A percentile compares a stretch with the other conserved stretches of the same genome.
Evolutionary conservation across 805 yeast genomes (phyloP).

Genomic region (Metschnikowia reukaufii): DNA sequence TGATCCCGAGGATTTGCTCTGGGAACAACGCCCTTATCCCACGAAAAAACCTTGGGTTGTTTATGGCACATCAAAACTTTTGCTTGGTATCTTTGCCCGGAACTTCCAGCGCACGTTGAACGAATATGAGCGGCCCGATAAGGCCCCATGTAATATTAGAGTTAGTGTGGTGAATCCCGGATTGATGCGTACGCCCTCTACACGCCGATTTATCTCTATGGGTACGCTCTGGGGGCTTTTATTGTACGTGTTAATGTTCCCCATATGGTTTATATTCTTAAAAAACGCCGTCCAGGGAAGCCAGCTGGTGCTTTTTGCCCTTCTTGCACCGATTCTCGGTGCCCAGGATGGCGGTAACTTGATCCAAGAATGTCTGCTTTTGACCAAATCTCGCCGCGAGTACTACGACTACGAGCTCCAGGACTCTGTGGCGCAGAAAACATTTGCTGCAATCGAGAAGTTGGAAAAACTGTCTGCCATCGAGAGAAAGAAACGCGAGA

Average conservation of each 20-base stretch:
- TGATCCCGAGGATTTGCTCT: conserved; percentile 62
- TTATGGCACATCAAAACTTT: conserved; percentile 79
- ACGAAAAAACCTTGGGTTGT: conserved; percentile 65
- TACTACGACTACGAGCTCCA: conserved; percentile 62
- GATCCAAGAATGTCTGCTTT: conserved; percentile 68
- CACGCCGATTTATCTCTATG: conserved; percentile 72
- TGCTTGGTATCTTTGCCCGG: conserved; percentile 70
- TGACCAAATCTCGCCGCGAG: conserved; percentile 59
- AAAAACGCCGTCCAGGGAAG: conserved; percentile 79
- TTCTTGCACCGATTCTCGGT: conserved; percentile 69
- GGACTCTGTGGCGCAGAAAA: conserved; percentile 55
- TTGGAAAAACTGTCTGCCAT: conserved; percentile 74
- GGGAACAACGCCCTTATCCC: conserved; percentile 61
- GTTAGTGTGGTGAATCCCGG: conserved; percentile 89
- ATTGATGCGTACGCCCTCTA: conserved; percentile 81
- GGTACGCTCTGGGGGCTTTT: conserved; percentile 69
- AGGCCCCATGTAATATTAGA: conserved; percentile 66
- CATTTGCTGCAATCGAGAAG: conserved; percentile 54
- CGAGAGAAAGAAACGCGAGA: conserved; percentile 49
- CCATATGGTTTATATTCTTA: conserved; percentile 78
- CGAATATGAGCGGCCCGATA: conserved; percentile 64
- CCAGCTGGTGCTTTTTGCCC: conserved; percentile 68
- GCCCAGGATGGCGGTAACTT: conserved; percentile 64
- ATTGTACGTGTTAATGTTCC: conserved; percentile 65
- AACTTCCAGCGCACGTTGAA: conserved; percentile 72